Conservation (phyloP, 163 green algal species). For the Prototheca cutis region DNA sequence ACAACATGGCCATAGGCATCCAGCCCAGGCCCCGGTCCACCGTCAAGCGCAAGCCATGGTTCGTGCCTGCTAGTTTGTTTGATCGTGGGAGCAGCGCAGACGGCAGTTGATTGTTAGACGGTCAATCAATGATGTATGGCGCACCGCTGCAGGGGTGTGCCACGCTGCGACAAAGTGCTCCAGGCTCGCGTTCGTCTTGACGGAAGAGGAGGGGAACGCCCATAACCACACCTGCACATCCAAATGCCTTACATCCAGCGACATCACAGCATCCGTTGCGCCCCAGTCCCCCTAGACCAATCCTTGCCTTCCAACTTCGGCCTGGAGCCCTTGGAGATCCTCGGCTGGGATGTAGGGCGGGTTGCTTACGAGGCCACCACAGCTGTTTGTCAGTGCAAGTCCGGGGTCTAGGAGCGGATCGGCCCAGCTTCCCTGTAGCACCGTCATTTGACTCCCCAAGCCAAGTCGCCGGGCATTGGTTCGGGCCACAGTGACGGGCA, state of each 20-base stretch:
- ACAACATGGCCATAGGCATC: constrained; percentile 49
- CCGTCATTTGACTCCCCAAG: constrained; percentile 11
- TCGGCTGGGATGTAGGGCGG: constrained; percentile 72
- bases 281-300: constrained; percentile 12
- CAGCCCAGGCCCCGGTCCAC: constrained; percentile 44
- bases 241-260: not conserved
- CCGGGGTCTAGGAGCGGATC: constrained; percentile 36
- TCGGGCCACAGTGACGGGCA: constrained; percentile 39
- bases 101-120: no score
- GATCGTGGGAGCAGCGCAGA: no score
- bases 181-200: no score
- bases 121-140: no score
- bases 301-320: constrained; percentile 39
- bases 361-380: constrained; percentile 77
- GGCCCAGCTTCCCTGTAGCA: constrained; percentile 56
- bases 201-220: no score
- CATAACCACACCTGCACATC: no score
- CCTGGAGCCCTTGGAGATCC: constrained; percentile 54
- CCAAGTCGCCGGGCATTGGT: constrained; percentile 46
- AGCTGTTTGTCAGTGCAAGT: constrained; percentile 14
- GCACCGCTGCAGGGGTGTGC: no score
- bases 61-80: constrained; percentile 64
- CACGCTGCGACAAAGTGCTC: no score
- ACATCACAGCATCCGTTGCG: constrained; percentile 23
- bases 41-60: constrained; percentile 56